phyloP scores from a whole-genome alignment of 768 basidiomycete species.

The Boletus rubroflammeus region DNA sequence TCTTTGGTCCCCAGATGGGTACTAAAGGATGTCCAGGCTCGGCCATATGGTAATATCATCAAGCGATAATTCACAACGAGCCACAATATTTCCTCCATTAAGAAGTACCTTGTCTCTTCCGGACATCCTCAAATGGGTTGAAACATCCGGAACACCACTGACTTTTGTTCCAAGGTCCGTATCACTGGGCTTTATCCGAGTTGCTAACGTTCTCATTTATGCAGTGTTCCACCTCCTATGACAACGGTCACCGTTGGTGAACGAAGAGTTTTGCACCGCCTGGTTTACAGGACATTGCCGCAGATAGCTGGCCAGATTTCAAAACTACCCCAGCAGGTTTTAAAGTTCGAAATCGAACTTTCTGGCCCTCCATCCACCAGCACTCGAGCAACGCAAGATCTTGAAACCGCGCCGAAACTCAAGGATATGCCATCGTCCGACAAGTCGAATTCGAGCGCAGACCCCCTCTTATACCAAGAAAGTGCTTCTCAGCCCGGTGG shows the following conservation, averaged over 20 bases:
- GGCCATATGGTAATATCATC: slow-evolving; percentile 59
- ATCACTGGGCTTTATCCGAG: background rate
- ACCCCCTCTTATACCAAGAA: background rate
- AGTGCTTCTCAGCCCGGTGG: background rate
- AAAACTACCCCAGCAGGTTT: slow-evolving; percentile 16
- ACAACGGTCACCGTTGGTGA: slow-evolving; percentile 28
- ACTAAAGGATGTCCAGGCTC: slow-evolving; percentile 36
- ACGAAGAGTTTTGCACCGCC: slow-evolving; percentile 41
- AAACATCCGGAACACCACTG: slow-evolving; percentile 29
- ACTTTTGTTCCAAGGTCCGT: slow-evolving; percentile 54
- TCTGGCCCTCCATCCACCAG: background rate
- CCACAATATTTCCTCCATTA: slow-evolving; percentile 47
- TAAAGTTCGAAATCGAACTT: slow-evolving; percentile 42
- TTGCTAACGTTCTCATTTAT: background rate
- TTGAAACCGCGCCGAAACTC: background rate
- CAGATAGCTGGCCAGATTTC: slow-evolving; percentile 4
- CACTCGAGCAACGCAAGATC: background rate
- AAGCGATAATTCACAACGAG: slow-evolving; percentile 30
- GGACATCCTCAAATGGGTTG: slow-evolving; percentile 46
- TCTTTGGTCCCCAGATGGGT: background rate
- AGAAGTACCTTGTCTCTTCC: slow-evolving; percentile 38
- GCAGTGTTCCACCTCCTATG: slow-evolving; percentile 39
- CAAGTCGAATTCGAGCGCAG: background rate
- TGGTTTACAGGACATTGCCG: slow-evolving; percentile 44
- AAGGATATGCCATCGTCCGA: background rate